A percentile compares a stretch with the other conserved stretches of the same genome.
phyloP scores from a whole-genome alignment of 208 protist species.

The Herpetomonas muscarum region DNA sequence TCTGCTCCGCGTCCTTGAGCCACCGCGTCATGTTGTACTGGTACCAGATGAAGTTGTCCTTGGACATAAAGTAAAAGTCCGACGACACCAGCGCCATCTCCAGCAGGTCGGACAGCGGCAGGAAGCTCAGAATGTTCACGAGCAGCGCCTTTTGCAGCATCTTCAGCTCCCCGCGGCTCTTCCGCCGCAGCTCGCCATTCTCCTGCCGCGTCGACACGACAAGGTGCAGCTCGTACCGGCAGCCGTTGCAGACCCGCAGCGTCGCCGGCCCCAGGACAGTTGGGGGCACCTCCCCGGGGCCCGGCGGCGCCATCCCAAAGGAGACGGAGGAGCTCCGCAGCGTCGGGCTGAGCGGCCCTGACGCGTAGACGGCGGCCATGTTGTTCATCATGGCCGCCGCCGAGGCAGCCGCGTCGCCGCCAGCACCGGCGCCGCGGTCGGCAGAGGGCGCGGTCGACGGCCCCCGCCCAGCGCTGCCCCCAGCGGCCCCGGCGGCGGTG shows the following conservation, averaged over 20 bases:
- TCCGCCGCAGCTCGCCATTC: constrained; percentile 56
- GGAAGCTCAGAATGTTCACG: constrained; percentile 68
- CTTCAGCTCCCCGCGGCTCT: constrained; percentile 80
- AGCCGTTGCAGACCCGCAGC: constrained; percentile 49
- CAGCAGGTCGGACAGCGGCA: constrained; percentile 47
- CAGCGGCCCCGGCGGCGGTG: not conserved
- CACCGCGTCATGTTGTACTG: constrained; percentile 79
- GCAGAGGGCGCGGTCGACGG: not conserved
- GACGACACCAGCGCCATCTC: constrained; percentile 60
- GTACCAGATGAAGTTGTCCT: constrained; percentile 86
- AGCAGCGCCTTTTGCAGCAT: constrained; percentile 72
- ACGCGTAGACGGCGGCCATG: not conserved
- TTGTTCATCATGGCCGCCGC: constrained; percentile 1
- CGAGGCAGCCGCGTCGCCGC: not conserved
- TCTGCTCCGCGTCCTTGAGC: constrained; percentile 34
- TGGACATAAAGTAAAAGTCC: constrained; percentile 85
- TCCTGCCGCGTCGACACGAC: constrained; percentile 65
- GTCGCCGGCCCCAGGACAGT: constrained; percentile 11
- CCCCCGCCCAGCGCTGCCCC: not conserved
- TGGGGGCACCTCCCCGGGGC: not conserved
- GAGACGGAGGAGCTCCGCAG: not conserved
- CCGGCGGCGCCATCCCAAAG: not conserved
- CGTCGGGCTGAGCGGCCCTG: not conserved
- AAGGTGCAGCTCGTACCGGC: constrained; percentile 83
- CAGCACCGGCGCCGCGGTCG: not conserved